Base-by-base conservation (phyloP, 2,329 filamentous ascomycete species). In the Xylaria sp. region DNA sequence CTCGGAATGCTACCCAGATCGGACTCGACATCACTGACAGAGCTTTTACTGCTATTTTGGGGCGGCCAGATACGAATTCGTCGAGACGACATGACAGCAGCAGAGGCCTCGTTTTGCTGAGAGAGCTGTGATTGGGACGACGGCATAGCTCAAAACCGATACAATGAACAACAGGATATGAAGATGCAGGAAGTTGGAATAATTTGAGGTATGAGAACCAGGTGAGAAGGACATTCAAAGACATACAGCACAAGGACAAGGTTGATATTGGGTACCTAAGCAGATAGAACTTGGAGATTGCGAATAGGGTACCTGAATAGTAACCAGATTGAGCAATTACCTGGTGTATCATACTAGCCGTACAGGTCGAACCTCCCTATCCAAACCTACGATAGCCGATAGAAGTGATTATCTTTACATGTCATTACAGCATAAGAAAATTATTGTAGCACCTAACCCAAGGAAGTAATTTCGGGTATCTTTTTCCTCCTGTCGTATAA, bases 1-100 rank as follows among this genome's bases (percentile, higher is more conserved):
- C 69, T 65, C 17, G 69, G 66, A 15, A 56, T 46, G 20, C 64
- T 70, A 10, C 57, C 60, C 38, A 36, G 13, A n/a, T 72, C 65
- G 40, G 58, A 36, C 54, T 71, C 70, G 40, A 56, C 31, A 5
- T 70, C 59, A 15, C 51, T 60, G 26, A 58, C 38, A 3, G 58
- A 20, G 28, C 62, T 48, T 23, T 68, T 69, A 26, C 46, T 49
- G 10, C 11, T 56, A 38, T 56, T 33, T 31, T 3, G 49, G 23
- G 23, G 62, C 26, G 62, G 70, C 68, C 49, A 67, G 66, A 58
- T 58, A 46, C 57, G 53, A 31, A 67, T 48, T 38, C 28, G 62
- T 38, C 23, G 54, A 33, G 53, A 58, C 20, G 59, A 23, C 63
- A 70, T 66, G 11, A 33, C 40, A 26, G 38, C 53, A 10, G n/a